These are phyloP conservation scores for Herpetomonas samuelpessoai DNA, from an alignment of 208 protist genomes.

Conservation along the genomic window DNA sequence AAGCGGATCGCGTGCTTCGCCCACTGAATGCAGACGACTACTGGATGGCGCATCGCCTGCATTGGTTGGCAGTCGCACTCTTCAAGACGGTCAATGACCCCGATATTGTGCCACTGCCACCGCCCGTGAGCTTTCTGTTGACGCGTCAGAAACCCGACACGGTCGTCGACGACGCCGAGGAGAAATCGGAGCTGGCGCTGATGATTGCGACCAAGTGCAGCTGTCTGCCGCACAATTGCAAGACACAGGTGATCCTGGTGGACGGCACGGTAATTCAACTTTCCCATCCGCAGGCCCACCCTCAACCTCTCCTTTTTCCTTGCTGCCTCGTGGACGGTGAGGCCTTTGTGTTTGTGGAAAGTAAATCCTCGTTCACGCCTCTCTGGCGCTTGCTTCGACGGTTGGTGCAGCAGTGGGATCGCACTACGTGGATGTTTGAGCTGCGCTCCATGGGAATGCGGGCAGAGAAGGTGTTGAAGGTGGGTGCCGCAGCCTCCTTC, in stretches of 20 bases:
- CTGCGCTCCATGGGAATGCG: conserved; percentile 21
- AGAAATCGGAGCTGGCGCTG: conserved; percentile 46
- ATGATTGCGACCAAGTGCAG: conserved; percentile 51
- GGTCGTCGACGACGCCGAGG: conserved; percentile 13
- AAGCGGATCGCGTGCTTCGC: conserved; percentile 19
- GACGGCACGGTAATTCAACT: conserved; percentile 23
- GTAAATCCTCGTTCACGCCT: conserved; percentile 28
- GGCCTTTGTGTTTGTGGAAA: conserved; percentile 32
- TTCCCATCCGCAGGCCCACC: conserved; percentile 27
- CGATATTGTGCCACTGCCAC: conserved; percentile 34
- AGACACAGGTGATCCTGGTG: conserved; percentile 31
- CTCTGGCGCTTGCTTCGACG: conserved; percentile 40
- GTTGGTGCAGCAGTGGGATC: conserved; percentile 32
- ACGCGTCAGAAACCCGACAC: conserved; percentile 7
- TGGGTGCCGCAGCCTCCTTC: not conserved
- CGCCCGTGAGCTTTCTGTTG: conserved; percentile 51
- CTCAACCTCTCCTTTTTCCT: conserved; percentile 13
- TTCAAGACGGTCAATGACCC: conserved; percentile 32
- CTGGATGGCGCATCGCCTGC: conserved; percentile 31
- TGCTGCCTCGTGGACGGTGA: conserved; percentile 38
- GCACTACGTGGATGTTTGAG: conserved; percentile 43
- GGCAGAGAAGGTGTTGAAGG: conserved; percentile 22
- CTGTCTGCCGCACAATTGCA: conserved; percentile 40
- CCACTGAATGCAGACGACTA: conserved; percentile 41
- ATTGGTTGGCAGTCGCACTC: conserved; percentile 47